These are phyloP conservation scores for Penicillium desertorum DNA, from an alignment of 495 filamentous ascomycete species.

Conservation along the genomic window DNA sequence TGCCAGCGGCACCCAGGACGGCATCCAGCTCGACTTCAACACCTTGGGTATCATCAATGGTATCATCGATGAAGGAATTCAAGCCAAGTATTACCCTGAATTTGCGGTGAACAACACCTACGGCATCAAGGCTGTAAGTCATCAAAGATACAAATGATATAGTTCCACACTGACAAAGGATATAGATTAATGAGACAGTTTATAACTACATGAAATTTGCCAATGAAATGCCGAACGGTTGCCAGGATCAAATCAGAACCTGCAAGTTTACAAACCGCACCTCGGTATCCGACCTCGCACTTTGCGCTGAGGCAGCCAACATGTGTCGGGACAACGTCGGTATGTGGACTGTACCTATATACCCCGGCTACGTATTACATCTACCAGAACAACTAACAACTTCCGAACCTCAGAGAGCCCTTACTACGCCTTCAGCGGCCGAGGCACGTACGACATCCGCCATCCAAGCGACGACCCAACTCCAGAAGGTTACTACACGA, in stretches of 20 bases:
- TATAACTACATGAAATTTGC: constrained; percentile 52
- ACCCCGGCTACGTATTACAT: neutral
- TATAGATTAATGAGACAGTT: constrained; percentile 54
- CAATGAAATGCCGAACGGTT: constrained; percentile 56
- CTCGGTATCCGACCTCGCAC: constrained; percentile 40
- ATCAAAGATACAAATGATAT: constrained; percentile 24
- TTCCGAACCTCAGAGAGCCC: constrained; percentile 29
- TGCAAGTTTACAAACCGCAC: constrained; percentile 48
- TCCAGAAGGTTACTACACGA: constrained; percentile 56
- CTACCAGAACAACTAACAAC: constrained; percentile 11
- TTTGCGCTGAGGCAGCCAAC: constrained; percentile 41
- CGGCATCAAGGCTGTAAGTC: constrained; percentile 60
- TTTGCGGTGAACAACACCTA: constrained; percentile 76
- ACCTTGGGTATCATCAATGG: constrained; percentile 62
- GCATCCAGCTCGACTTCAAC: constrained; percentile 46
- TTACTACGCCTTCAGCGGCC: constrained; percentile 34
- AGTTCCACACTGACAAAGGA: constrained; percentile 6
- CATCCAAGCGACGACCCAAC: constrained; percentile 55
- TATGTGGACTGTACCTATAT: constrained; percentile 30
- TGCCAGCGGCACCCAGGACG: constrained; percentile 41
- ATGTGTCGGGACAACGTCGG: constrained; percentile 47
- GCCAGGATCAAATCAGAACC: constrained; percentile 53
- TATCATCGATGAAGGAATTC: constrained; percentile 70
- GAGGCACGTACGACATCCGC: constrained; percentile 65
- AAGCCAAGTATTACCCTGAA: constrained; percentile 63